Evolutionary conservation across 2,329 filamentous ascomycete species (phyloP), one percentile per base, ranked within the genome.

Genomic region (Chrysoporthe deuterocubensis): DNA sequence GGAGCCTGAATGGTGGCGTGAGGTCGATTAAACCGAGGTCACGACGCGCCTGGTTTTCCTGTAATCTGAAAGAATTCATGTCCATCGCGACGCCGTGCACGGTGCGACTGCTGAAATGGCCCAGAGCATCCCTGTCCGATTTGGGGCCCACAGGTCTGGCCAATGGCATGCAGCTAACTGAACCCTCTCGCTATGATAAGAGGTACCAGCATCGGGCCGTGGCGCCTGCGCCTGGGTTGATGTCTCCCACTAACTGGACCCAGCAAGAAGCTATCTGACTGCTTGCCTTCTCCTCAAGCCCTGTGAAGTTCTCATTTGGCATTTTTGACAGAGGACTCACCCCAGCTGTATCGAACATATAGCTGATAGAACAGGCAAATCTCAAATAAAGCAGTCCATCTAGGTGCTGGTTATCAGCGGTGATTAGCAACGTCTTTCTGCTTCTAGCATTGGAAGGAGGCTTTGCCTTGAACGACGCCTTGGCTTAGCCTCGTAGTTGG

Each of bases 11-110:
- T 26, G 42, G 59, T 57, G 54, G 54, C 34, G 42, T 61, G 59
- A 32, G 37, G 50, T 32, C n/a, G 48, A 43, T 26, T 18, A 21
- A n/a, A 34, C 43, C 43, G 18, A 42, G 48, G n/a, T 64, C 40
- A 26, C 21, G 62, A 43, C 37, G 62, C 48, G 62, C 48, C 48
- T 43, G 44, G 50, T 8, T 61, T 44, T 43, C 57, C 57, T 48
- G 59, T 48, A 40, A 44, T 44, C 57, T 46, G 40, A 42, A 61
- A 61, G 59, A 61, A 46, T 61, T 61, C 59, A 43, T 61, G 59
- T 61, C 59, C 59, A 61, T 61, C 59, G 59, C 59, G 59, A 61
- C 43, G 43, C 43, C 59, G 11, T 60, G 57, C 57, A 9, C 42
- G 43, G n/a, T 48, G 21, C 59, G 26, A 42, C 43, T 61, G 42